A percentile compares a stretch with the other conserved stretches of the same genome.
Conservation (phyloP, 202 grass and related monocot species). For the Schoenoplectus tabernaemontani region DNA sequence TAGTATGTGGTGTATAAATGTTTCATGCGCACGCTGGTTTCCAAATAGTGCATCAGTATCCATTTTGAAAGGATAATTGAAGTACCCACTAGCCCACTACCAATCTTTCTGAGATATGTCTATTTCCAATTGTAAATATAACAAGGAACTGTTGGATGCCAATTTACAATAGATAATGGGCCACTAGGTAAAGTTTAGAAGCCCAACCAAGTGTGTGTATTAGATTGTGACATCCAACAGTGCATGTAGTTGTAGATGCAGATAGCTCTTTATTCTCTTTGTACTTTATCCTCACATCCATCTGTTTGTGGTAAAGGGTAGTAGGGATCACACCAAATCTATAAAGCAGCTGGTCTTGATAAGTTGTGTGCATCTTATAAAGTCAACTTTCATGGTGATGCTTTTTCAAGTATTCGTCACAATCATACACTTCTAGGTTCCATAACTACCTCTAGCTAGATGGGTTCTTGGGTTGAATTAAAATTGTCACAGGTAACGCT, state of each 20-base stretch:
- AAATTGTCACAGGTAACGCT: not conserved
- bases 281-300: not conserved
- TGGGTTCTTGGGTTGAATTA: not conserved
- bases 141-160: not conserved
- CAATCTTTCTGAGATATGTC: not conserved
- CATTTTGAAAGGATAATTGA: not conserved
- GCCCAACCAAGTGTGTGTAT: not conserved
- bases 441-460: not conserved
- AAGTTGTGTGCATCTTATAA: not conserved
- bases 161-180: not conserved
- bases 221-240: constrained; percentile 1
- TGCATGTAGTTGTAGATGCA: not conserved
- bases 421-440: not conserved
- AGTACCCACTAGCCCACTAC: not conserved
- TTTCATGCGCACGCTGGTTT: not conserved
- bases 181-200: not conserved
- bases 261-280: not conserved
- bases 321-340: not conserved
- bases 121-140: not conserved
- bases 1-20: not conserved
- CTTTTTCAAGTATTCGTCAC: not conserved
- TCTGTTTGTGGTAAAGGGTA: constrained; percentile 3
- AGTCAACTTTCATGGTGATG: constrained; percentile 3
- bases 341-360: not conserved
- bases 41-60: not conserved